phyloP scores from a whole-genome alignment of 2,329 filamentous ascomycete species.

The Penicillium sp. region DNA sequence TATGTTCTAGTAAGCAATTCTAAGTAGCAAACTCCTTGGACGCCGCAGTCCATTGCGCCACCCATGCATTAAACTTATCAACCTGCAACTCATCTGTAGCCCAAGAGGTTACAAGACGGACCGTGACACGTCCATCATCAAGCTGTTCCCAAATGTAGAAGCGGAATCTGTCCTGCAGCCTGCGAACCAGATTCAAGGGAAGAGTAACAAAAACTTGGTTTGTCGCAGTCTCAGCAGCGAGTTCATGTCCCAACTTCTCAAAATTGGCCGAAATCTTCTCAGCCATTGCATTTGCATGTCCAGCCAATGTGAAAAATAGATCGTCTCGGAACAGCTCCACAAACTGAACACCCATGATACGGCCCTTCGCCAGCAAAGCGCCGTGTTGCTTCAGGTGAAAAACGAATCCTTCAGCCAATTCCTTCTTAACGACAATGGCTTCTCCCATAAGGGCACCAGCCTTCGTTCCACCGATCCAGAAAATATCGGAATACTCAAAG shows the following conservation, averaged over 20 bases:
- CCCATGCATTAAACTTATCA: slow-evolving; percentile 36
- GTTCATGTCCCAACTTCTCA: slow-evolving; percentile 42
- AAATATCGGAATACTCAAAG: slow-evolving; percentile 52
- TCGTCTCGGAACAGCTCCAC: slow-evolving; percentile 50
- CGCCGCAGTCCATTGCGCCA: slow-evolving; percentile 27
- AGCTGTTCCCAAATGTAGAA: slow-evolving; percentile 54
- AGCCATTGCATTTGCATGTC: slow-evolving; percentile 48
- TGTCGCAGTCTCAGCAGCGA: slow-evolving; percentile 51
- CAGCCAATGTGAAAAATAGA: slow-evolving; percentile 51
- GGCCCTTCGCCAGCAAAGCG: slow-evolving; percentile 52
- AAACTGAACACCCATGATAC: slow-evolving; percentile 53
- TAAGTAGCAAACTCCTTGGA: slow-evolving; percentile 9
- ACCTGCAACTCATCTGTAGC: slow-evolving; percentile 49
- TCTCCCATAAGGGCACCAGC: slow-evolving; percentile 54
- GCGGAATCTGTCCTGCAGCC: slow-evolving; percentile 45
- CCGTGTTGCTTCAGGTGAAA: slow-evolving; percentile 57
- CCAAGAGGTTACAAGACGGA: slow-evolving; percentile 54
- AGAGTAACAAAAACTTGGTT: slow-evolving; percentile 55
- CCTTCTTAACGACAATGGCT: slow-evolving; percentile 51
- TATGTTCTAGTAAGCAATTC: neutral
- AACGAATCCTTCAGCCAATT: slow-evolving; percentile 49
- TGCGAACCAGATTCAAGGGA: slow-evolving; percentile 40
- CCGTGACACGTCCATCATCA: slow-evolving; percentile 41
- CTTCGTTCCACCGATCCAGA: slow-evolving; percentile 58
- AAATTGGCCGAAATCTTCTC: slow-evolving; percentile 48